Evolutionary conservation across 345 rosid genomes (phyloP), one percentile per base, ranked within the genome.

Genomic region (Luvunga scandens): DNA sequence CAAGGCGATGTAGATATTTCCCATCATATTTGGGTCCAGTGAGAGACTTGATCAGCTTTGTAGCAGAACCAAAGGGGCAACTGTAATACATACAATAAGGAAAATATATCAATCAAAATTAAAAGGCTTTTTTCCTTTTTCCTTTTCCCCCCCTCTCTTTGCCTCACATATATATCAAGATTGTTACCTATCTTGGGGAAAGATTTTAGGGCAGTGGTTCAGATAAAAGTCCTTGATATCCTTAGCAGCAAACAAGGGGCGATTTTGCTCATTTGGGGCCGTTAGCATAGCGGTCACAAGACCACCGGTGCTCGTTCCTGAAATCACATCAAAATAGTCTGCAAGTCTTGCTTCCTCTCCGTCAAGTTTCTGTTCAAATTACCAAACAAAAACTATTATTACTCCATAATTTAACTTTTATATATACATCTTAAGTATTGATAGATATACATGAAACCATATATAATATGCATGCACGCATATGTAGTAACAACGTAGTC

Each of bases 221-320:
- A 90, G 82, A 74, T 89, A 91, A 48, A 91, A 91, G 6, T 75
- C 82, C 2, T 82, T 90, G 38, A 93, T 87, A 33, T 93, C 98
- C 62, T 87, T 85, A 63, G 92, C 94, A 3, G 91, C 89, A 42
- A 87, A 90, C 22, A 92, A 70, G 13, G 96, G 96, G 18, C 94
- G 88, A 27, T 90, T 86, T 19, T 84, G 25, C 34, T 87, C 86
- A 67, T 91, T 78, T 1, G 94, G 98, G 7, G 89, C 66, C 0
- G 91, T 82, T 4, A 93, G 81, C 97, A 93, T 93, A 56, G 93
- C 90, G 0, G 93, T 85, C 22, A 93, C 87, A 0, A 93, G 89
- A 36, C 97, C 95, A 0, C 97, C 95, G 0, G 94, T 91, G 87
- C 97, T 91, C 1, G 94, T 92, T 53, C 94, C 94, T 0, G 92